Evolutionary conservation across 257 asterid species (phyloP).

Genomic region (Rubia yunnanensis): DNA sequence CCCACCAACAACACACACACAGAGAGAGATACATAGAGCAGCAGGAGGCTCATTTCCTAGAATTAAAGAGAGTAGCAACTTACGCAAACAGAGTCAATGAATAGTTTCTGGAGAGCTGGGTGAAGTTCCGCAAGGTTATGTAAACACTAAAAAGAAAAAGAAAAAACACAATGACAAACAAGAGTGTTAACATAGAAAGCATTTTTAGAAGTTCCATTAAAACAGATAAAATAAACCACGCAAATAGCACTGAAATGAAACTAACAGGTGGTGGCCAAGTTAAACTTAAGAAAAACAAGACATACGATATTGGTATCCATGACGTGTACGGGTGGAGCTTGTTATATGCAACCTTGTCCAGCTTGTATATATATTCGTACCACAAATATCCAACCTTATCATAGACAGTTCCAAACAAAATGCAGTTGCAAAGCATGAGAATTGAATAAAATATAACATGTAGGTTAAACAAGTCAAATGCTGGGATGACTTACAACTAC

Average conservation of each 20-base stretch:
- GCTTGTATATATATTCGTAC: constrained; percentile 85
- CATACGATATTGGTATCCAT: constrained; percentile 96
- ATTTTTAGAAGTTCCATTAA: neutral
- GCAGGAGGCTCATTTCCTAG: neutral
- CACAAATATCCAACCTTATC: constrained; percentile 50
- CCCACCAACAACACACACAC: too few relatives aligned
- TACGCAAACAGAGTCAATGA: constrained; percentile 93
- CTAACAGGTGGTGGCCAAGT: neutral
- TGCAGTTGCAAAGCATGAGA: neutral
- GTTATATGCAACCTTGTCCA: constrained; percentile 81
- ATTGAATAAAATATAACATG: neutral
- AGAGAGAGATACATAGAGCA: neutral
- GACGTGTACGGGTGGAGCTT: constrained; percentile 97
- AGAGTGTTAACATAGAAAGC: neutral
- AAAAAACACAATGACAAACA: constrained; percentile 17
- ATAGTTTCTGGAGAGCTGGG: constrained; percentile 68
- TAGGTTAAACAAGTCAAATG: neutral
- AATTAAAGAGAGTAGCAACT: constrained; percentile 24
- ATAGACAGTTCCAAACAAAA: constrained; percentile 6
- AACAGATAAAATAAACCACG: neutral
- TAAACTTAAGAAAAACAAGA: constrained; percentile 3
- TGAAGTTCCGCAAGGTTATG: constrained; percentile 80
- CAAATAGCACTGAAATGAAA: neutral
- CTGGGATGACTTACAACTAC: constrained; percentile 37
- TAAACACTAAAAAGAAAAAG: constrained; percentile 50